Base-by-base conservation (phyloP, 1,284 basidiomycete genomes). In the Abortiporus biennis region DNA sequence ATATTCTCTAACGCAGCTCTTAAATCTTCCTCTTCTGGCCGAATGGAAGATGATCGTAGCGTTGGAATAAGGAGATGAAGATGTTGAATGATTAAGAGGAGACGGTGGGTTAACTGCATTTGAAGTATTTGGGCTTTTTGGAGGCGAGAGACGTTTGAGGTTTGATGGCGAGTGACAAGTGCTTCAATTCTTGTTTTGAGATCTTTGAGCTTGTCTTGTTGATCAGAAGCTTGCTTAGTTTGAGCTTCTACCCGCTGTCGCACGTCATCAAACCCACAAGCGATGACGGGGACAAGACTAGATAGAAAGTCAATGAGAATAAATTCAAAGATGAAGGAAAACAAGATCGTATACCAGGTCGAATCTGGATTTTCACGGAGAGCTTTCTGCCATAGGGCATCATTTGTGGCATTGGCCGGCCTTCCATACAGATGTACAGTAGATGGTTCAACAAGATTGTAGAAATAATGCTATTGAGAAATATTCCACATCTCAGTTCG, bases 271-370 rank as follows among this genome's bases (percentile, higher is more conserved):
- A 89, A 92, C 2, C 91, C 88, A 12, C 80, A 69, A 1, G 89
- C 91, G 6, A 92, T 63, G 1, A 85, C 89, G 0, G 91, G 91
- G 0, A 92, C 88, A 50, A 90, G 73, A 49, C 89, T 92, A 56
- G 5, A 13, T 9, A 16, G 16, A n/a, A n/a, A 29, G 8, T 29
- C 27, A 38, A 6, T 40, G 8, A 6, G 19, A 22, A 35, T 29
- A 19, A 25, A 17, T 19, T 6, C 19, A 17, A 16, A 15, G 27
- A 29, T 9, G 27, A 29, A 9, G 27, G 27, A 29, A n/a, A 29
- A 8, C n/a, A n/a, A 29, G 8, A 23, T 62, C 80, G 50, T n/a
- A n/a, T 56, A 91, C 88, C 81, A 81, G 35, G 71, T 74, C 2
- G 86, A 78, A 63, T 93, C 85, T 0, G 91, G 91, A 54, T 92